Conservation (phyloP, 2,329 filamentous ascomycete species). For the Dichotomopilus funicola region DNA sequence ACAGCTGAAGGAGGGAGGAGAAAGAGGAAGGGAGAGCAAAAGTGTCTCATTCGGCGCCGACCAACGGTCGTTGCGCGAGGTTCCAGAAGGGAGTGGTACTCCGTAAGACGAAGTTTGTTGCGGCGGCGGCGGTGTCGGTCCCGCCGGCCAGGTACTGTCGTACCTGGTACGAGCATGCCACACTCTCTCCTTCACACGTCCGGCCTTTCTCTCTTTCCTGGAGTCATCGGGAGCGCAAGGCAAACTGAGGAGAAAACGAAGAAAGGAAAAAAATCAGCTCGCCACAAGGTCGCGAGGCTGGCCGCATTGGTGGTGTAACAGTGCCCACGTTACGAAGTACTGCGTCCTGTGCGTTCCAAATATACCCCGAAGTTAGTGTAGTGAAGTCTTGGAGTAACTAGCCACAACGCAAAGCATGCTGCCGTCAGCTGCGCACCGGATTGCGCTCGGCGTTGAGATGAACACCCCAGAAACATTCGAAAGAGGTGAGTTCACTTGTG, state of each 20-base stretch:
- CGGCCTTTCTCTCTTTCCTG: neutral
- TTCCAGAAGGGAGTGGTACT: neutral
- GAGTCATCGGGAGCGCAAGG: neutral
- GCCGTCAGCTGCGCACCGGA: neutral
- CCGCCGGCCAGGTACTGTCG: neutral
- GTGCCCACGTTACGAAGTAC: neutral
- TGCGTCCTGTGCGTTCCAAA: too few relatives aligned
- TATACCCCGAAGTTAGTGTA: too few relatives aligned
- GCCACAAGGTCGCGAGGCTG: neutral
- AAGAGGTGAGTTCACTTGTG: too few relatives aligned
- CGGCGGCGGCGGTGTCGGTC: neutral
- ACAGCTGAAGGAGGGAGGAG: too few relatives aligned
- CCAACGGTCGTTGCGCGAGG: neutral
- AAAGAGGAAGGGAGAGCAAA: neutral
- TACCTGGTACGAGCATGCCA: neutral
- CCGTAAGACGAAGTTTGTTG: neutral
- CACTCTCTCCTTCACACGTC: neutral
- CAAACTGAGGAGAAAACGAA: neutral
- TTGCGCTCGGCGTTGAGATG: slow-evolving; percentile 1
- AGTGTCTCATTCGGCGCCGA: neutral
- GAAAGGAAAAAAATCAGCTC: neutral
- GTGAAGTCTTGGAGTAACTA: too few relatives aligned
- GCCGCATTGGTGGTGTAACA: slow-evolving; percentile 2
- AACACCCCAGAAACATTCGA: neutral
- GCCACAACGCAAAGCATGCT: neutral